Conservation (phyloP, 2,329 filamentous ascomycete genomes). For the Fusarium sulawesiense region DNA sequence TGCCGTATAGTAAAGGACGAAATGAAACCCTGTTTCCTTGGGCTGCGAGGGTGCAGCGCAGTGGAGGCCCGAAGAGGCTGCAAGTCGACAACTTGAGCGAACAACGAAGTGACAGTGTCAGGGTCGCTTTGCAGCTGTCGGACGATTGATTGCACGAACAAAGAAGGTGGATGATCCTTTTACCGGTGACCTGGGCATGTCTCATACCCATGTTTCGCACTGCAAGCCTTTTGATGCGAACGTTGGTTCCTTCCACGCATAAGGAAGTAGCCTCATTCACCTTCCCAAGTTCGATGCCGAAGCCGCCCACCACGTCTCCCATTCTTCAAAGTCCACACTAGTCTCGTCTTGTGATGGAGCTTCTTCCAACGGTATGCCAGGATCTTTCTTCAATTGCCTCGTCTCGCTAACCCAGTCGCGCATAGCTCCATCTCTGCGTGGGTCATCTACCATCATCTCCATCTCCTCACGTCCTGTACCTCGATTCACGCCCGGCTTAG, state of each 20-base stretch:
- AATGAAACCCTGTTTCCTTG: conserved; percentile 14
- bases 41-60: conserved; percentile 10
- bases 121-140: neutral
- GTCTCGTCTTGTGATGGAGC: neutral
- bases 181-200: conserved; percentile 10
- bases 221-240: neutral
- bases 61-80: conserved; percentile 2
- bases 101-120: neutral
- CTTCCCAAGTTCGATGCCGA: neutral
- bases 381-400: neutral
- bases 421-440: conserved; percentile 18
- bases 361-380: conserved; percentile 12
- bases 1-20: conserved; percentile 10
- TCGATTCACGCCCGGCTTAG: conserved; percentile 20
- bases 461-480: conserved; percentile 6
- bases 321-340: conserved; percentile 2
- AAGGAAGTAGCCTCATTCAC: conserved; percentile 2
- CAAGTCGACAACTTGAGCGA: conserved; percentile 13
- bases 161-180: neutral
- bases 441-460: conserved; percentile 6
- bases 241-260: neutral
- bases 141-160: conserved; percentile 3
- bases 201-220: neutral
- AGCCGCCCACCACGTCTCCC: conserved; percentile 5
- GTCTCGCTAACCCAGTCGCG: neutral